Conservation (phyloP, 805 yeast species). For the Groenewaldozyma tartarivorans region DNA sequence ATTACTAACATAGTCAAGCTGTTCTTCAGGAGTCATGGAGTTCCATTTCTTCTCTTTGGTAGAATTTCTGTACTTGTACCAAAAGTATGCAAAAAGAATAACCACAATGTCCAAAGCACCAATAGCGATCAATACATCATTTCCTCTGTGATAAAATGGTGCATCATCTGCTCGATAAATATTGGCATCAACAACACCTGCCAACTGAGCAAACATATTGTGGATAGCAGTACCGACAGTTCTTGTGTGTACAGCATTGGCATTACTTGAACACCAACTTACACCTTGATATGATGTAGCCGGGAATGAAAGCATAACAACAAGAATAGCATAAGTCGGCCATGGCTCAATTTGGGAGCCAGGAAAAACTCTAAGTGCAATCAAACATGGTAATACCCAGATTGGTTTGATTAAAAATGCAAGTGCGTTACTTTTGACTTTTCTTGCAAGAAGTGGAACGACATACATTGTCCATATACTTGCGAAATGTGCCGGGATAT, state of each 20-base stretch:
- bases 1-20: constrained; percentile 34
- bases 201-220: constrained; percentile 55
- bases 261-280: constrained; percentile 51
- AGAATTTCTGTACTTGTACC: constrained; percentile 25
- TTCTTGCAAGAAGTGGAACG: constrained; percentile 5
- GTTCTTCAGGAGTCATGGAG: constrained; percentile 39
- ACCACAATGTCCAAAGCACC: constrained; percentile 32
- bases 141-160: constrained; percentile 54
- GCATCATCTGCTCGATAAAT: constrained; percentile 48
- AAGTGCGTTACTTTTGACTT: constrained; percentile 6
- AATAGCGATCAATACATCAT: constrained; percentile 24
- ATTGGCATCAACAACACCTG: constrained; percentile 43
- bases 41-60: constrained; percentile 40
- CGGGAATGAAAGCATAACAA: constrained; percentile 36
- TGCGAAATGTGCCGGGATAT: constrained; percentile 25
- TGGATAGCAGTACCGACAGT: constrained; percentile 56
- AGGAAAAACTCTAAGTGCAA: constrained; percentile 12
- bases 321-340: constrained; percentile 21
- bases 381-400: constrained; percentile 9
- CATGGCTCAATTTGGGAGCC: constrained; percentile 19
- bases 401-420: constrained; percentile 8
- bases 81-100: constrained; percentile 33
- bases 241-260: constrained; percentile 50
- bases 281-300: constrained; percentile 56
- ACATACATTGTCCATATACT: constrained; percentile 2